Evolutionary conservation across 108 stramenopile species (phyloP).

Genomic region (Phaeodactylum tricornutum): DNA sequence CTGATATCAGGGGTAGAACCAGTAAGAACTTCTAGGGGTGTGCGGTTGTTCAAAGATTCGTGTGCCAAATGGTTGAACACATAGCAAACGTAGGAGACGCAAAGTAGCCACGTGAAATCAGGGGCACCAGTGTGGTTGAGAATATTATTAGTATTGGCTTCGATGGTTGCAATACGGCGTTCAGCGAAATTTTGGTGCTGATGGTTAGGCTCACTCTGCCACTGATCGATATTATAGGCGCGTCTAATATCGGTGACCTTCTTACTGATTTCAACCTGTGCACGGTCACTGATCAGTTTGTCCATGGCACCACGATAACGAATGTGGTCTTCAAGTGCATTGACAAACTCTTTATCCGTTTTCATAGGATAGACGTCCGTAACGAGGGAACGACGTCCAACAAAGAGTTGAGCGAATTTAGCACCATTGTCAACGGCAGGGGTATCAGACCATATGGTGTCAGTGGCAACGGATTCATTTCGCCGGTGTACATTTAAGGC

Average conservation of each 20-base stretch:
- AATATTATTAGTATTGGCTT: constrained; percentile 4
- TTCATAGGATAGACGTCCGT: constrained; percentile 13
- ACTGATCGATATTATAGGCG: neutral
- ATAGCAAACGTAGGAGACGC: constrained; percentile 6
- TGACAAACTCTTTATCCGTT: constrained; percentile 12
- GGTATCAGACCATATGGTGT: constrained; percentile 7
- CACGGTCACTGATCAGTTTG: constrained; percentile 10
- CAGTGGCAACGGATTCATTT: constrained; percentile 12
- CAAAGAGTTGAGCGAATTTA: constrained; percentile 8
- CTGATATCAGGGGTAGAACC: constrained; percentile 8
- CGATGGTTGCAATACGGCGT: constrained; percentile 1
- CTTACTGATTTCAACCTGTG: constrained; percentile 9
- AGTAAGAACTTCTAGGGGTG: constrained; percentile 3
- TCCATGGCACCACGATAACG: constrained; percentile 11
- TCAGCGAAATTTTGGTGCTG: constrained; percentile 21
- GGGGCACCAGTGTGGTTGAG: constrained; percentile 19
- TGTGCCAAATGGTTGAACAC: constrained; percentile 6
- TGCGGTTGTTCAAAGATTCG: neutral
- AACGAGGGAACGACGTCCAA: constrained; percentile 3
- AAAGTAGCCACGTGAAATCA: constrained; percentile 14
- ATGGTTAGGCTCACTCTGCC: constrained; percentile 12
- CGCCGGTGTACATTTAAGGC: constrained; percentile 6
- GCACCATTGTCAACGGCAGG: constrained; percentile 12
- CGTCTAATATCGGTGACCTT: constrained; percentile 7
- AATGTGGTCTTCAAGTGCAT: constrained; percentile 16